Evolutionary conservation across 164 flowering plant genomes (phyloP).

Genomic region (Stephania cephalantha): DNA sequence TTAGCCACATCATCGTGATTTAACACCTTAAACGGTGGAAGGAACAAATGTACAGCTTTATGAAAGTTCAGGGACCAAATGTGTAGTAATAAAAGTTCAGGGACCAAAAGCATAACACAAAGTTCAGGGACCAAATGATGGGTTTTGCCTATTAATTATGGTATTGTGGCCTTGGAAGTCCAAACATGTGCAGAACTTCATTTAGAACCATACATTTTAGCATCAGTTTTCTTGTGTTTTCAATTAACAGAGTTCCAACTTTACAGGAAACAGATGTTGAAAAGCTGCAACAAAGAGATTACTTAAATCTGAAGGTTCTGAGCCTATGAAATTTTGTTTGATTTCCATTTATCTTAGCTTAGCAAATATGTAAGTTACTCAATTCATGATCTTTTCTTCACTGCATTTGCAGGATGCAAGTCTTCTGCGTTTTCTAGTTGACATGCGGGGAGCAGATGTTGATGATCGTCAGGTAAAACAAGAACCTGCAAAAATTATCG

Average conservation of each 20-base stretch:
- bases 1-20: too few relatives aligned
- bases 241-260: not conserved
- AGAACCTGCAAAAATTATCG: not conserved
- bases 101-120: too few relatives aligned
- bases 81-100: too few relatives aligned
- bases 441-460: constrained; percentile 94
- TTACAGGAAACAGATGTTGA: constrained; percentile 94
- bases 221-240: not conserved
- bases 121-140: too few relatives aligned
- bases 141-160: too few relatives aligned
- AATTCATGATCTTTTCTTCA: constrained; percentile 16
- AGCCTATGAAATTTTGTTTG: not conserved
- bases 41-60: too few relatives aligned
- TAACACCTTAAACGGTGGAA: too few relatives aligned
- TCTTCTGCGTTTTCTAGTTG: constrained; percentile 88
- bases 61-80: too few relatives aligned
- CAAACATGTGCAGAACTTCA: not conserved
- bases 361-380: constrained; percentile 2
- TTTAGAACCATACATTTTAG: not conserved
- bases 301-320: constrained; percentile 67
- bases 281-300: constrained; percentile 90
- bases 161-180: too few relatives aligned
- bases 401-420: constrained; percentile 81
- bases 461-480: constrained; percentile 81
- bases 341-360: not conserved